Conservation (phyloP, 2,329 filamentous ascomycete genomes). For the Botrytis paeoniae region DNA sequence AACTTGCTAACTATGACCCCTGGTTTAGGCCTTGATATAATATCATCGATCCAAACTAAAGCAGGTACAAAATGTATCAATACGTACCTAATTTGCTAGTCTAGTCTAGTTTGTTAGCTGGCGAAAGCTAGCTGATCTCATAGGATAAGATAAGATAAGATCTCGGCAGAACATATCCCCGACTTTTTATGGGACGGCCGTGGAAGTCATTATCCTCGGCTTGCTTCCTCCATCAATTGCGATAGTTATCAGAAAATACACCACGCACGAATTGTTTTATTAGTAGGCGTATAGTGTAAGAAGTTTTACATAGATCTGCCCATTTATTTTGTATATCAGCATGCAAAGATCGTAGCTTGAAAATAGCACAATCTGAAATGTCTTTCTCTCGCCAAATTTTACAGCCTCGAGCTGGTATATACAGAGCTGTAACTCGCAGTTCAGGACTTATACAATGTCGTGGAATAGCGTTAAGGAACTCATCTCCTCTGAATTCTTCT, state of each 20-base stretch:
- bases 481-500: neutral
- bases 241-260: neutral
- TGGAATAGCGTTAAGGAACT: neutral
- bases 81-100: conserved; percentile 1
- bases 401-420: conserved; percentile 4
- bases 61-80: conserved; percentile 9
- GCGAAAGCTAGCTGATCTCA: neutral
- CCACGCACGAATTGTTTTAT: neutral
- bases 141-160: conserved; percentile 15
- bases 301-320: neutral
- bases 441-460: neutral
- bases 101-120: neutral
- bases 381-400: conserved; percentile 14
- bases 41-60: neutral
- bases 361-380: neutral
- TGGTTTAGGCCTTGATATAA: neutral
- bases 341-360: conserved; percentile 10
- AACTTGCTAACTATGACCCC: neutral
- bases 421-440: neutral
- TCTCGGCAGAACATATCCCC: neutral
- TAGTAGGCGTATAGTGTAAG: neutral
- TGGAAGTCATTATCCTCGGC: conserved; percentile 5
- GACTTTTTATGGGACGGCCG: neutral
- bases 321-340: neutral
- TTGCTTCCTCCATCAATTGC: neutral